Evolutionary conservation across 169 alveolate species (phyloP), one percentile per base, ranked within the genome.

Genomic region (Ophryocystis elektroscirrha): DNA sequence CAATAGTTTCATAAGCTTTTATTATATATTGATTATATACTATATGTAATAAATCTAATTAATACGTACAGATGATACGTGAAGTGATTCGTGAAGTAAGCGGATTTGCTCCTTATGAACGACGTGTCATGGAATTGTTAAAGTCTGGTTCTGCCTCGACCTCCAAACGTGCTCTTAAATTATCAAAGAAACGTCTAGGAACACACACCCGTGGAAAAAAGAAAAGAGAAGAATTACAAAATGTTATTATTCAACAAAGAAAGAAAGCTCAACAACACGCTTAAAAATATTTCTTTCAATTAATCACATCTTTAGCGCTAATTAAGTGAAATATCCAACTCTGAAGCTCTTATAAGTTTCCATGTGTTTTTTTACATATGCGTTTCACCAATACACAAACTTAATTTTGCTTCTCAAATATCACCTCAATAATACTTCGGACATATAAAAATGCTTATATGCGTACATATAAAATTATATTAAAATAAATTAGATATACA

Each of bases 91-190:
- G 95, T 56, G 97, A 87, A 73, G 95, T 94, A 29, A 73, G 89
- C 28, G 98, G 99, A 36, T 89, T 89, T 62, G 91, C 96, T 37
- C 98, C 98, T 28, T 89, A 89, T 70, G 99, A 94, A 71, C 76
- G 91, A 65, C 82, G 93, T 78, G 72, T 89, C 81, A 79, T 93
- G 63, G 99, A 93, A 74, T 73, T 91, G 64, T 72, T 91, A 73
- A 89, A 90, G 79, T 78, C 90, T 62, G 96, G 96, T 42, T 76
- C 93, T 39, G 83, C 97, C n/a, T 73, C 91, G 58, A 83, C 95
- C 37, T 77, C 78, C 59, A 94, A 91, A 83, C 87, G 95, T 52
- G 98, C 98, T 24, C 78, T 87, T 56, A 91, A 87, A 80, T 70
- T 90, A 50, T 96, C 97, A 49, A 88, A 91, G 84, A 80, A 79